These are phyloP conservation scores for Starmera stellimalicola DNA, from an alignment of 1,139 yeast genomes.

Conservation along the genomic window DNA sequence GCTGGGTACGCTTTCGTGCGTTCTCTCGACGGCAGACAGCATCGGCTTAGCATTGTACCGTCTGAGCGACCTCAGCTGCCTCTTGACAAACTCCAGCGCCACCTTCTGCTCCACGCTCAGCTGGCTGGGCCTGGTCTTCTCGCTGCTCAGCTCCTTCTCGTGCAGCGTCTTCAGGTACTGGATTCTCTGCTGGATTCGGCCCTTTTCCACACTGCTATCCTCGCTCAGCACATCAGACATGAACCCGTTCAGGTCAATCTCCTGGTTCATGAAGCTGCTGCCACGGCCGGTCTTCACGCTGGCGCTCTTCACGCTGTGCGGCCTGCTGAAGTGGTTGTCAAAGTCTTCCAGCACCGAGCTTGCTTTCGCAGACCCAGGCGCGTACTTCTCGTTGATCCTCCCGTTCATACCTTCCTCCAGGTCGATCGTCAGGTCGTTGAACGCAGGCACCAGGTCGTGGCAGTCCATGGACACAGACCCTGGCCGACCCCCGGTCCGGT, in stretches of 20 bases:
- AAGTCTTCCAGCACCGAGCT: slow-evolving; percentile 2
- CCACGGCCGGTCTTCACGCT: background rate
- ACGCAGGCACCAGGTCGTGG: slow-evolving; percentile 1
- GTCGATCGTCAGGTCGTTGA: slow-evolving; percentile 1
- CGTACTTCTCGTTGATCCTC: slow-evolving; percentile 1
- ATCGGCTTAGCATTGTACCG: slow-evolving; percentile 14
- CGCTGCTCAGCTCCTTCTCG: slow-evolving; percentile 5
- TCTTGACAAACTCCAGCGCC: slow-evolving; percentile 13
- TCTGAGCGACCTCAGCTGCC: slow-evolving; percentile 12
- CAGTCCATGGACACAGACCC: background rate
- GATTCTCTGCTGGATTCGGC: slow-evolving; percentile 18
- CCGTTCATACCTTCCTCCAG: slow-evolving; percentile 10
- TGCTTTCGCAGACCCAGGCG: background rate
- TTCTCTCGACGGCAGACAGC: too few relatives aligned
- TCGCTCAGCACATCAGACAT: slow-evolving; percentile 1
- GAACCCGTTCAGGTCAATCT: slow-evolving; percentile 12
- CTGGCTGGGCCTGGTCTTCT: slow-evolving; percentile 4
- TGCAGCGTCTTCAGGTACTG: slow-evolving; percentile 11
- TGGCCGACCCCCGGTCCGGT: background rate
- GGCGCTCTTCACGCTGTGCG: background rate
- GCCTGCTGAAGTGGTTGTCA: background rate
- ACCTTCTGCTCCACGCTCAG: slow-evolving; percentile 15
- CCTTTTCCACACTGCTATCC: slow-evolving; percentile 2
- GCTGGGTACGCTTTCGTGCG: too few relatives aligned
- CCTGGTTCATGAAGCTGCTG: slow-evolving; percentile 5